Evolutionary conservation across 2,329 filamentous ascomycete species (phyloP), one percentile per base, ranked within the genome.

Genomic region (Purpureocillium lavendulum): DNA sequence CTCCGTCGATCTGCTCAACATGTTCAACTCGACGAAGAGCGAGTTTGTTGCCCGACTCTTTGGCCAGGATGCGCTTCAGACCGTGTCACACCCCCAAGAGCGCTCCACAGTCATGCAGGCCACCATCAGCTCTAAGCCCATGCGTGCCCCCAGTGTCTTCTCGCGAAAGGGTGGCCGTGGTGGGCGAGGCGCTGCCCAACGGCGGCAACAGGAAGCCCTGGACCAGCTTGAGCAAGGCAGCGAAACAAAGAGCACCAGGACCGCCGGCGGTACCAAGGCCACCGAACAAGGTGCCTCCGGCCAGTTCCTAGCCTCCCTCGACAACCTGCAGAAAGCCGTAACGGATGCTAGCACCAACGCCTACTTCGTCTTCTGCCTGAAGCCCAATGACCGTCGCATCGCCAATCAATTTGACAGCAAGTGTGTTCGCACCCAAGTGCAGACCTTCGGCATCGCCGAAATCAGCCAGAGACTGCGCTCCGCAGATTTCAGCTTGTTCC

Each of bases 351-450:
- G 88, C 54, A 85, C 88, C 10, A 98, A 98, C 54, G 78, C 84
- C 1, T 98, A 98, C 63, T 97, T 96, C 52, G 77, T 98, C 33
- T 96, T 98, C 63, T 98, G 92, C 55, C 66, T 98, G 47, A 98
- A 98, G 64, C 90, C 92, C 16, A 98, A 98, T 51, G 92, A 98
- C 58, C 78, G 92, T 39, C 81, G 92, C 36, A 98, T 98, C 49
- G 90, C 92, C 45, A 98, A 98, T 51, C 92, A 98, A 56, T 98
- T 97, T 52, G 92, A 98, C 61, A 96, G 88, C 74, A 97, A 97
- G 62, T 98, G 92, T 58, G 92, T 98, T 16, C 82, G 92, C 4
- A 86, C 85, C 10, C 92, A 98, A 58, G 77, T 98, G 1, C 90
- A 97, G 57, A 94, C 88, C 0, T 87, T 97, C 50, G 92, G 92